phyloP scores from a whole-genome alignment of 140 eudicot species.

The Anethum foeniculum region DNA sequence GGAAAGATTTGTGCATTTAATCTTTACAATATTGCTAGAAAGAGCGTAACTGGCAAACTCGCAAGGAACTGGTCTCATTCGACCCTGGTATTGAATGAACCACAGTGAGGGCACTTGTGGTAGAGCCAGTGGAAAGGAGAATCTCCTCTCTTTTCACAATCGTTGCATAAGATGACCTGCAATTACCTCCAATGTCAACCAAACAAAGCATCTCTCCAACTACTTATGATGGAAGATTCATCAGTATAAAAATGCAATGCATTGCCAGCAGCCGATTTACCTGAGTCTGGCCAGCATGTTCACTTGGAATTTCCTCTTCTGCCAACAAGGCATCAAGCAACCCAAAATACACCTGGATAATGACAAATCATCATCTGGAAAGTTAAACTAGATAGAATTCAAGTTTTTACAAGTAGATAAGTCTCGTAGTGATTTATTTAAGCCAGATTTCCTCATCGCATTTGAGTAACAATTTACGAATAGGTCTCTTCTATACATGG shows the following conservation, averaged over 20 bases:
- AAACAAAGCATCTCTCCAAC: constrained; percentile 10
- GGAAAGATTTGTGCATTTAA: constrained; percentile 7
- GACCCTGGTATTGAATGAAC: no score
- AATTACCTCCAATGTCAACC: constrained; percentile 13
- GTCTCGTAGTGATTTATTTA: no score
- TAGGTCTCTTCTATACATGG: neutral
- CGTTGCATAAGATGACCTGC: constrained; percentile 87
- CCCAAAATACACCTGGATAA: constrained; percentile 51
- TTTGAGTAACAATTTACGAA: neutral
- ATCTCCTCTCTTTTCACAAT: constrained; percentile 73
- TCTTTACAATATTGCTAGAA: neutral
- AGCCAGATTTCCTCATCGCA: neutral
- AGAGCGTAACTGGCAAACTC: no score
- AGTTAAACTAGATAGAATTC: no score
- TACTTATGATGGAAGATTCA: neutral
- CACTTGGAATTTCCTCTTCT: constrained; percentile 70
- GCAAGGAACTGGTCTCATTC: no score
- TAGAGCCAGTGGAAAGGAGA: no score
- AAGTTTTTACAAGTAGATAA: no score
- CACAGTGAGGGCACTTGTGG: no score
- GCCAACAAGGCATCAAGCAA: constrained; percentile 86
- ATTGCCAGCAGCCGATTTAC: constrained; percentile 16
- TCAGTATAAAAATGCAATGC: neutral
- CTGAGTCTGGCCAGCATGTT: constrained; percentile 76
- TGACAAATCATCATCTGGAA: no score